A percentile compares a stretch with the other conserved stretches of the same genome.
phyloP scores from a whole-genome alignment of 257 asterid genomes.

The Solanum pimpinellifolium region DNA sequence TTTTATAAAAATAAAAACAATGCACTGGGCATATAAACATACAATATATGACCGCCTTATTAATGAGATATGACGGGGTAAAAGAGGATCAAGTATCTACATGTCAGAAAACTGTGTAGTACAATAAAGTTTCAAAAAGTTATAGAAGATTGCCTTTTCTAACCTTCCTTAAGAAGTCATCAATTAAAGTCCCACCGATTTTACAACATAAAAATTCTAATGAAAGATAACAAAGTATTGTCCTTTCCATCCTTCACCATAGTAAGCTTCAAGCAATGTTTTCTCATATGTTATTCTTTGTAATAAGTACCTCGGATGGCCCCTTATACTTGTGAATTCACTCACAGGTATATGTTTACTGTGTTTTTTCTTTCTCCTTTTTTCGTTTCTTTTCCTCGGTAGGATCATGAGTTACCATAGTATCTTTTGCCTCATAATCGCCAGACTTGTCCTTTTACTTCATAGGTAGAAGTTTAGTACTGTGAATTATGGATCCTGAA shows the following conservation, averaged over 20 bases:
- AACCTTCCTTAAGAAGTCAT: background rate
- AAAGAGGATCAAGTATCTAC: background rate
- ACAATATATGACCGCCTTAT: background rate
- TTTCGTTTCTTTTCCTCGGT: conserved; percentile 31
- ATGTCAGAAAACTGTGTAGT: background rate
- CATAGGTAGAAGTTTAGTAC: conserved; percentile 47
- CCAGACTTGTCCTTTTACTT: conserved; percentile 49
- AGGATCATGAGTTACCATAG: conserved; percentile 23
- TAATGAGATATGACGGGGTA: background rate
- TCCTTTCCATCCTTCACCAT: conserved; percentile 97
- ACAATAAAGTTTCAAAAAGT: background rate
- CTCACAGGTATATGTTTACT: conserved; percentile 26
- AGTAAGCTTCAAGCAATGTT: conserved; percentile 78
- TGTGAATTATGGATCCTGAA: conserved; percentile 17
- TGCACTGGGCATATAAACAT: background rate
- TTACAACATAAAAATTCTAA: background rate
- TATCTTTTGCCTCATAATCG: conserved; percentile 29
- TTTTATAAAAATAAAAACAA: background rate
- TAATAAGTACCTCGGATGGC: conserved; percentile 17
- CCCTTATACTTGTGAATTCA: conserved; percentile 59
- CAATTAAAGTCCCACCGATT: background rate
- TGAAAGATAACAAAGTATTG: conserved; percentile 47
- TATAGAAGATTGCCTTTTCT: background rate
- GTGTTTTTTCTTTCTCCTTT: conserved; percentile 35
- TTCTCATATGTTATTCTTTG: conserved; percentile 63